Conservation (phyloP, 75 land plant species). For the Pinus tabuliformis region DNA sequence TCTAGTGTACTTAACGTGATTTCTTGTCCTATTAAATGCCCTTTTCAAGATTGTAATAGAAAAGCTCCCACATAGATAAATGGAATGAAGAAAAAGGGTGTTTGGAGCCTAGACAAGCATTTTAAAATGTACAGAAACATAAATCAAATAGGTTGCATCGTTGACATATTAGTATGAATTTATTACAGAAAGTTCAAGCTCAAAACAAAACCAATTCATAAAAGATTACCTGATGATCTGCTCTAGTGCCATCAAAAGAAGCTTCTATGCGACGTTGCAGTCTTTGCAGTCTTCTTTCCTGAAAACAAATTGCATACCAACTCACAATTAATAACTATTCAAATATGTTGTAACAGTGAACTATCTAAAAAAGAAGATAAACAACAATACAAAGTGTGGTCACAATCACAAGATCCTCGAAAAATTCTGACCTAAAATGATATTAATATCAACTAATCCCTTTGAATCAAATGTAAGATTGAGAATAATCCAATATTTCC, state of each 20-base stretch:
- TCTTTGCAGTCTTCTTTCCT: constrained; percentile 9
- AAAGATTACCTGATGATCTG: constrained; percentile 9
- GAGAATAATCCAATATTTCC: background rate
- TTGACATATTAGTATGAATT: too few species aligned
- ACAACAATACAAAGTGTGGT: background rate
- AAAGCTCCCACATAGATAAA: too few species aligned
- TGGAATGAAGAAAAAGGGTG: too few species aligned
- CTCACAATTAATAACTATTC: background rate
- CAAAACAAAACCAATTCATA: too few species aligned
- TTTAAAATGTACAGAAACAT: too few species aligned
- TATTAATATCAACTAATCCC: background rate
- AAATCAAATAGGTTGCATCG: too few species aligned
- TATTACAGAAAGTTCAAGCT: too few species aligned
- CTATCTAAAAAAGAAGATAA: background rate
- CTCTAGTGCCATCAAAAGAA: constrained; percentile 5
- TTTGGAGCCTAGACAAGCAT: too few species aligned
- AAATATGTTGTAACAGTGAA: background rate
- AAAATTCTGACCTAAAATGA: background rate
- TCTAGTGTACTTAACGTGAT: too few species aligned
- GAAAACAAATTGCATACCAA: background rate
- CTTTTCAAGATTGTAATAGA: too few species aligned
- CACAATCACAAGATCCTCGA: background rate
- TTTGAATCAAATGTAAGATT: background rate
- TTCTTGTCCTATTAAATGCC: too few species aligned
- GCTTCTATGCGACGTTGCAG: constrained; percentile 6